Conservation (phyloP, 2,329 filamentous ascomycete genomes). For the Rhynchosporium secalis region DNA sequence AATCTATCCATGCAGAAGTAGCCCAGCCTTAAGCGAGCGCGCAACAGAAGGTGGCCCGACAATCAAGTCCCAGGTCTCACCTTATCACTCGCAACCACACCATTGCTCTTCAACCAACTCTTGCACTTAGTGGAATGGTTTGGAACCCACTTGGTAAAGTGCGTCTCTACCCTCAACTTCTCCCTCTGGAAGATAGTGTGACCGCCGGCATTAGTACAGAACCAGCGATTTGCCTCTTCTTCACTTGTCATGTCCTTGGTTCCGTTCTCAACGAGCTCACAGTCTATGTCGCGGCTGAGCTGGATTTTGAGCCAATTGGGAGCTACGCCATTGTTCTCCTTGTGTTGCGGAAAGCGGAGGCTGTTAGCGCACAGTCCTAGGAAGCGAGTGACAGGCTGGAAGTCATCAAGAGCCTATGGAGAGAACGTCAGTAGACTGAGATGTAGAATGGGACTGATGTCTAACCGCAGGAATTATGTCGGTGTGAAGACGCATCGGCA, state of each 20-base stretch:
- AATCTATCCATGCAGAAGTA: too few relatives aligned
- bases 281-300: slow-evolving; percentile 12
- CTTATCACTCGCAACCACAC: background rate
- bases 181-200: slow-evolving; percentile 14
- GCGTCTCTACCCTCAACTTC: slow-evolving; percentile 3
- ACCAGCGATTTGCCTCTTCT: slow-evolving; percentile 16
- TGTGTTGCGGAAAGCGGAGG: slow-evolving; percentile 1
- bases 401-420: slow-evolving; percentile 10
- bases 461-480: slow-evolving; percentile 12
- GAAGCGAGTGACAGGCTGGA: slow-evolving; percentile 14
- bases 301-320: slow-evolving; percentile 9
- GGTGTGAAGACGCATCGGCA: slow-evolving; percentile 5
- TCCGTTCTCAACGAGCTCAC: slow-evolving; percentile 5
- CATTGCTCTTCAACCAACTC: slow-evolving; percentile 7
- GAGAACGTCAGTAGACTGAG: background rate
- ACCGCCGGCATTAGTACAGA: slow-evolving; percentile 15
- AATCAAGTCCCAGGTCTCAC: background rate
- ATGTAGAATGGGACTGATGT: background rate
- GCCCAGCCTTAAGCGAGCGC: too few relatives aligned
- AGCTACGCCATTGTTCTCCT: background rate
- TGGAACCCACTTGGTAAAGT: background rate
- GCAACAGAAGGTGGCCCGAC: too few relatives aligned
- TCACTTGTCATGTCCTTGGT: slow-evolving; percentile 6
- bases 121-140: slow-evolving; percentile 9
- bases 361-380: slow-evolving; percentile 12